Percentiles rank a stretch among this genome's conserved stretches.
These are phyloP conservation scores for Ceriops tagal DNA, from an alignment of 345 rosid genomes.

Conservation along the genomic window DNA sequence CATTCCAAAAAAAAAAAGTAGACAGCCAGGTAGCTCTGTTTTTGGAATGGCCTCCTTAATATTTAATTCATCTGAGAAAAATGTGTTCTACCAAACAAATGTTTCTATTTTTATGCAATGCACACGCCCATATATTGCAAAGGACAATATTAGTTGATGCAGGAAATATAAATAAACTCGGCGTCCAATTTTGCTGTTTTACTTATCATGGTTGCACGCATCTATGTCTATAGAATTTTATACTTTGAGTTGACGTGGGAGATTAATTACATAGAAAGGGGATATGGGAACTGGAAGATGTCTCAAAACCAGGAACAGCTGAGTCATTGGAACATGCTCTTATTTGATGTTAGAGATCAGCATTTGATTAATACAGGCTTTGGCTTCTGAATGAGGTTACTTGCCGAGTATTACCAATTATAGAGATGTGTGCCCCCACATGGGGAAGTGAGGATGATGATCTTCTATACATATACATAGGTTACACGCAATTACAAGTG, in stretches of 20 bases:
- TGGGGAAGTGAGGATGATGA: conserved; percentile 3
- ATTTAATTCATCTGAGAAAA: neutral
- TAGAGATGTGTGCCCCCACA: conserved; percentile 15
- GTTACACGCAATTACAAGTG: conserved; percentile 8
- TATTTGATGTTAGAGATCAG: neutral
- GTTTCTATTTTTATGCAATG: too few relatives aligned
- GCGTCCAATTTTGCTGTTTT: too few relatives aligned
- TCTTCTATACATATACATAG: neutral
- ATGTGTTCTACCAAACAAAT: neutral
- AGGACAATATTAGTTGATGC: too few relatives aligned
- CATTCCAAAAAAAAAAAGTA: too few relatives aligned
- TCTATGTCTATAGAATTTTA: too few relatives aligned
- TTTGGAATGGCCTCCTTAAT: too few relatives aligned
- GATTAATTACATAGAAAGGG: neutral
- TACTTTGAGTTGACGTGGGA: neutral
- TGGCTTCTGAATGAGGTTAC: neutral
- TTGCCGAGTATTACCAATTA: conserved; percentile 1
- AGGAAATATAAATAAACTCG: too few relatives aligned
- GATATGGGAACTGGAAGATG: neutral
- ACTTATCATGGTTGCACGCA: too few relatives aligned
- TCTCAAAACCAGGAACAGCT: neutral
- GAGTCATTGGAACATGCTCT: neutral
- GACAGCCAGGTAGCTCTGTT: too few relatives aligned
- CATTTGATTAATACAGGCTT: too few relatives aligned
- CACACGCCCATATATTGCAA: neutral